These are phyloP conservation scores for Delphinella strobiligena DNA, from an alignment of 2,329 filamentous ascomycete genomes.

Conservation along the genomic window DNA sequence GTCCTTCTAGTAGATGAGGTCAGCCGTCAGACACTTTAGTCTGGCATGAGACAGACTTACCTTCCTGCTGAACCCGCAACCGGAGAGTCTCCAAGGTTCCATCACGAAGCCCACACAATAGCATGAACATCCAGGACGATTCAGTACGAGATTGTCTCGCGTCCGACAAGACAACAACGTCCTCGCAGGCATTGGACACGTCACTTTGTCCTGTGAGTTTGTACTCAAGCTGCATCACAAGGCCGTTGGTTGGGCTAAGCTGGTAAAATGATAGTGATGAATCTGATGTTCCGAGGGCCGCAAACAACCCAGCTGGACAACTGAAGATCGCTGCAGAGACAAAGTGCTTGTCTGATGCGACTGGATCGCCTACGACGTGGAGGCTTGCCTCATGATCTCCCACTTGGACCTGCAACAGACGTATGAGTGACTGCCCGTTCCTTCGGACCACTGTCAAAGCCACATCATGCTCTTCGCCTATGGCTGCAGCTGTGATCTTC, in stretches of 20 bases:
- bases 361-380: constrained; percentile 7
- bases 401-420: not conserved
- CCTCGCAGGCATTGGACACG: constrained; percentile 17
- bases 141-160: not conserved
- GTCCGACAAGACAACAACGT: constrained; percentile 14
- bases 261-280: constrained; percentile 16
- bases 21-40: too few species aligned
- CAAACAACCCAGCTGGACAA: constrained; percentile 11
- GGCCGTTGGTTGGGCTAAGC: constrained; percentile 8
- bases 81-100: constrained; percentile 15
- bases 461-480: constrained; percentile 9
- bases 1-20: not conserved
- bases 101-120: constrained; percentile 26
- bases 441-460: constrained; percentile 12
- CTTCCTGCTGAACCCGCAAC: constrained; percentile 1
- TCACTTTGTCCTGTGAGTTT: constrained; percentile 6
- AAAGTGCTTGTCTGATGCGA: constrained; percentile 16
- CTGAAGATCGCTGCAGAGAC: constrained; percentile 23
- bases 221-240: constrained; percentile 11
- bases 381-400: not conserved
- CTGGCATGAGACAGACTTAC: not conserved
- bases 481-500: constrained; percentile 15
- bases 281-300: constrained; percentile 21
- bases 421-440: constrained; percentile 3
- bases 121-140: constrained; percentile 8